phyloP scores from a whole-genome alignment of 1,284 basidiomycete genomes.

The Crucibulum parvulum region DNA sequence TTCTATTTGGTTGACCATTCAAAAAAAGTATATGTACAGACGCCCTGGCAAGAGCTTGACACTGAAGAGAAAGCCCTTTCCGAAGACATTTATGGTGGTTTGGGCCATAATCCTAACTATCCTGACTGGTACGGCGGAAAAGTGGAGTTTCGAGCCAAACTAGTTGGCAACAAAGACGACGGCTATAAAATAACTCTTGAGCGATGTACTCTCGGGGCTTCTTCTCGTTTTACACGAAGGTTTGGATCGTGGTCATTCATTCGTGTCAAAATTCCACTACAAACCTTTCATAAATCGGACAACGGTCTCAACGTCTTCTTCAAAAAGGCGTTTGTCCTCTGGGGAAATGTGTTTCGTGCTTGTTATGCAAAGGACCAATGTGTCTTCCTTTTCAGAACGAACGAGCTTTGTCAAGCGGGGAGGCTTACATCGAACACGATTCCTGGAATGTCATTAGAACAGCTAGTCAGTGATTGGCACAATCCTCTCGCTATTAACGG shows the following conservation, averaged over 20 bases:
- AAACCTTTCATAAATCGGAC: conserved; percentile 26
- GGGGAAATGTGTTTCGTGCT: conserved; percentile 43
- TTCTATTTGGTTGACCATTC: not conserved
- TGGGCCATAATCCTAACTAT: conserved; percentile 32
- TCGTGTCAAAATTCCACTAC: conserved; percentile 39
- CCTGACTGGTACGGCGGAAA: conserved; percentile 50
- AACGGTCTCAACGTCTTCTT: conserved; percentile 37
- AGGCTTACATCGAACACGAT: not conserved
- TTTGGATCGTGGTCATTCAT: conserved; percentile 50
- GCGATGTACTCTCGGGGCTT: conserved; percentile 42
- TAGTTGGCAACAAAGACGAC: conserved; percentile 16
- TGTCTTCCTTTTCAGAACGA: conserved; percentile 45
- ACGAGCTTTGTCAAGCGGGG: conserved; percentile 30
- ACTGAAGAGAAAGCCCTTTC: conserved; percentile 38
- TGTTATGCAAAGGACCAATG: conserved; percentile 49
- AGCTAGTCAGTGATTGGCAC: conserved; percentile 33
- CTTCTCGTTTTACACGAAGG: conserved; percentile 45
- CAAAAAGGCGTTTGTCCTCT: conserved; percentile 42
- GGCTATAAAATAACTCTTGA: conserved; percentile 39
- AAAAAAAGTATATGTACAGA: conserved; percentile 25
- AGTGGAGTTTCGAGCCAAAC: conserved; percentile 40
- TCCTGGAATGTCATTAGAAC: conserved; percentile 19
- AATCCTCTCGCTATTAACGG: conserved; percentile 30
- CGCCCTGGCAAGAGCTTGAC: conserved; percentile 51
- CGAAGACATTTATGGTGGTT: conserved; percentile 31